Conservation (phyloP, 2,329 filamentous ascomycete species). For the Leptographium wingfieldii region DNA sequence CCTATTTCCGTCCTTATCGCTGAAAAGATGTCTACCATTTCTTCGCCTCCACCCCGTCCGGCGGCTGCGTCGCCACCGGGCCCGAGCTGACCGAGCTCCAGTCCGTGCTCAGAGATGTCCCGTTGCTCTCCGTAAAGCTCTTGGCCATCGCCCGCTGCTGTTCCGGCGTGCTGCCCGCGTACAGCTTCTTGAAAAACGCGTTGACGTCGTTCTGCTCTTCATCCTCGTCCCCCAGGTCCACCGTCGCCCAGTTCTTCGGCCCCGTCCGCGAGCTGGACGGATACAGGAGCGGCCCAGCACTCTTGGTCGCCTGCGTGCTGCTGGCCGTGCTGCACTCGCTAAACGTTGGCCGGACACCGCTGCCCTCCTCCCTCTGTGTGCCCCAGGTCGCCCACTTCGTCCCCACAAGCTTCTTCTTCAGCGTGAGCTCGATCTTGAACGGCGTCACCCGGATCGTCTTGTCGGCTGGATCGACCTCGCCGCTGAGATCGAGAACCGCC, state of each 20-base stretch:
- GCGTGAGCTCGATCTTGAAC: constrained; percentile 22
- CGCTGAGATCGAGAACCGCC: constrained; percentile 15
- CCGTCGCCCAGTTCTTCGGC: constrained; percentile 83
- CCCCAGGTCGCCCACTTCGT: constrained; percentile 21
- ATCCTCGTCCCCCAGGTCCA: constrained; percentile 44
- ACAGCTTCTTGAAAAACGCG: constrained; percentile 82
- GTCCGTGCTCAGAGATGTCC: constrained; percentile 82
- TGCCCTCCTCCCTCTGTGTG: constrained; percentile 8
- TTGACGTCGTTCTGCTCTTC: constrained; percentile 54
- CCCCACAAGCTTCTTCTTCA: constrained; percentile 17
- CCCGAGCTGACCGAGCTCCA: constrained; percentile 70
- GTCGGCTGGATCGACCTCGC: constrained; percentile 14
- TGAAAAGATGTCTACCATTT: constrained; percentile 37
- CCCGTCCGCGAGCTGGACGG: constrained; percentile 77
- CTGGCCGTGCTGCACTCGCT: background rate
- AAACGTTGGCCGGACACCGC: constrained; percentile 5
- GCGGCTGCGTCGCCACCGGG: constrained; percentile 59
- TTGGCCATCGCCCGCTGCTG: constrained; percentile 94
- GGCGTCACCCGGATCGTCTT: constrained; percentile 16
- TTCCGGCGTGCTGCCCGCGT: constrained; percentile 63
- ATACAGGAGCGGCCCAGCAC: constrained; percentile 42
- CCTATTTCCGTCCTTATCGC: no score
- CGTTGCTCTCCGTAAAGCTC: constrained; percentile 87
- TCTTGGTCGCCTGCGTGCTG: background rate
- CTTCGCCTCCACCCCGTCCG: constrained; percentile 66